These are phyloP conservation scores for Phoenix dactylifera DNA, from an alignment of 176 grass and related monocot species.

Conservation along the genomic window DNA sequence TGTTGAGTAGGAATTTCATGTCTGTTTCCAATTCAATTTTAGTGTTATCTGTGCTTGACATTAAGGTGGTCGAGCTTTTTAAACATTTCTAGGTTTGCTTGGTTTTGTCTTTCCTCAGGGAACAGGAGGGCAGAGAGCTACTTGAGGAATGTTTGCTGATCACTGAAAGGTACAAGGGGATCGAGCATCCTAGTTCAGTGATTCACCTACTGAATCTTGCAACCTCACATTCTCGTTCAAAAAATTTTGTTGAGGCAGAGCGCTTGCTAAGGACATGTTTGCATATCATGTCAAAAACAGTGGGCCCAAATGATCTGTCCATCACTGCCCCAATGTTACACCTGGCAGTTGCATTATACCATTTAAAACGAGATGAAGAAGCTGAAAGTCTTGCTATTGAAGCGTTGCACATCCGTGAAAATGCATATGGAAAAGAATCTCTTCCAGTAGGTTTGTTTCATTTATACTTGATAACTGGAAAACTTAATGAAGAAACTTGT, in stretches of 20 bases:
- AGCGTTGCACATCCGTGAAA: constrained; percentile 23
- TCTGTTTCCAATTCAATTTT: too few species aligned
- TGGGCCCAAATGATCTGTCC: constrained; percentile 19
- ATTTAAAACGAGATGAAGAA: constrained; percentile 30
- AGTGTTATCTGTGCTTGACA: too few species aligned
- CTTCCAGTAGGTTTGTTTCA: constrained; percentile 20
- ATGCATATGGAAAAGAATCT: constrained; percentile 31
- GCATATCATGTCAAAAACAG: constrained; percentile 26
- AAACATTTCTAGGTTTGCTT: neutral
- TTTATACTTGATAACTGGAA: too few species aligned
- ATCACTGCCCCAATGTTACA: constrained; percentile 34
- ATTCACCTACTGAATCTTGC: constrained; percentile 31
- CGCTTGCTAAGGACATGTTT: constrained; percentile 34
- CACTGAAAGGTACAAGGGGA: constrained; percentile 25
- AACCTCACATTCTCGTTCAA: constrained; percentile 34
- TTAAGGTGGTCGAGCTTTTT: too few species aligned
- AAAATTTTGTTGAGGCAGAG: constrained; percentile 34
- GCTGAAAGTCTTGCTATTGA: constrained; percentile 33
- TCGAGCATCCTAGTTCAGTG: constrained; percentile 32
- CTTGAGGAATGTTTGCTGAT: constrained; percentile 35
- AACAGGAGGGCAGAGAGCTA: constrained; percentile 34
- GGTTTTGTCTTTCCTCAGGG: constrained; percentile 2
- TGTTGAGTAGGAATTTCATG: too few species aligned
- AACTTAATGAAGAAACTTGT: too few species aligned
- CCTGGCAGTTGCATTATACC: constrained; percentile 33